Evolutionary conservation across 768 basidiomycete species (phyloP).

Genomic region (Ramaria sp.): DNA sequence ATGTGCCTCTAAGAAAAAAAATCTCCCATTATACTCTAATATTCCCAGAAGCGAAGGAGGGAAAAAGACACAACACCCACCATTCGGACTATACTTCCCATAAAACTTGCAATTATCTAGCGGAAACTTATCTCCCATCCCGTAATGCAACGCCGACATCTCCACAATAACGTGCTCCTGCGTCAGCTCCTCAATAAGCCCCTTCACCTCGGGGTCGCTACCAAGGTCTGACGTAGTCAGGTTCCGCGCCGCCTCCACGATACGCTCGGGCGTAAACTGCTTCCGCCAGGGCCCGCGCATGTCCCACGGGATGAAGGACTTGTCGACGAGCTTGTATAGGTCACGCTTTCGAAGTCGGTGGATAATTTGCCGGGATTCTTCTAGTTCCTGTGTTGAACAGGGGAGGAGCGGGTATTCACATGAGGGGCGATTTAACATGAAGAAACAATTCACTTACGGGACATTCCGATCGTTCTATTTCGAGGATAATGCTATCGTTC

Average conservation of each 20-base stretch:
- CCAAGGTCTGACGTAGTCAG: slow-evolving; percentile 2
- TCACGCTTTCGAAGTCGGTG: slow-evolving; percentile 50
- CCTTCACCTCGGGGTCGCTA: slow-evolving; percentile 11
- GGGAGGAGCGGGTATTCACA: neutral
- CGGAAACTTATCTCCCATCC: slow-evolving; percentile 62
- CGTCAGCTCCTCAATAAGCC: slow-evolving; percentile 25
- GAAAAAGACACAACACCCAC: slow-evolving; percentile 26
- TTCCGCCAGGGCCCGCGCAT: slow-evolving; percentile 18
- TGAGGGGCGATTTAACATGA: too few relatives aligned
- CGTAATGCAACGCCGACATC: slow-evolving; percentile 59
- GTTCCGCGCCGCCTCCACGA: slow-evolving; percentile 31
- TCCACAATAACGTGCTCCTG: slow-evolving; percentile 53
- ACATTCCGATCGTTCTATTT: slow-evolving; percentile 43
- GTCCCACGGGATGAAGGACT: slow-evolving; percentile 34
- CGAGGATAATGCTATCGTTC: slow-evolving; percentile 55
- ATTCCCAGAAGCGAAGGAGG: neutral
- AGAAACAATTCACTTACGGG: slow-evolving; percentile 38
- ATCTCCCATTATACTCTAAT: neutral
- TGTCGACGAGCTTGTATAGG: slow-evolving; percentile 62
- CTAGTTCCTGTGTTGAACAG: slow-evolving; percentile 39
- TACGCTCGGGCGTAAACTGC: slow-evolving; percentile 26
- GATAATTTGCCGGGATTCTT: slow-evolving; percentile 45
- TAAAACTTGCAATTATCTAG: slow-evolving; percentile 64
- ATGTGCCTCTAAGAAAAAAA: slow-evolving; percentile 22
- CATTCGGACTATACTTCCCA: slow-evolving; percentile 46